These are phyloP conservation scores for Debaryomyces fabryi DNA, from an alignment of 1,139 yeast genomes.

Conservation along the genomic window DNA sequence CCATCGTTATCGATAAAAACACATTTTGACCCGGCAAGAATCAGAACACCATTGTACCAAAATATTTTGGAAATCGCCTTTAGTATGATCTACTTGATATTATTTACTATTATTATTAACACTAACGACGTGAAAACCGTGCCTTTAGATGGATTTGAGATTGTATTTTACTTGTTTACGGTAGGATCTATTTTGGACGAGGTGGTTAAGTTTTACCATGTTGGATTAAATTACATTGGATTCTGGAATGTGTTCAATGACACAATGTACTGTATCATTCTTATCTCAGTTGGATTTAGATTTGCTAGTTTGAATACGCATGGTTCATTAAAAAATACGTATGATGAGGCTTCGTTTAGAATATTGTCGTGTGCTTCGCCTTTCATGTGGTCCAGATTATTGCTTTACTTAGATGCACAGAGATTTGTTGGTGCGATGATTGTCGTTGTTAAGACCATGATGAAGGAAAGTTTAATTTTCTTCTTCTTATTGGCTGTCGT, in stretches of 20 bases:
- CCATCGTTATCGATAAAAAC: conserved; percentile 55
- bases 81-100: conserved; percentile 61
- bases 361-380: conserved; percentile 83
- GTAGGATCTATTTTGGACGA: conserved; percentile 71
- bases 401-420: conserved; percentile 76
- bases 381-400: conserved; percentile 79
- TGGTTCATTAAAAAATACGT: conserved; percentile 35
- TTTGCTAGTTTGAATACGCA: conserved; percentile 45
- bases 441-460: conserved; percentile 81
- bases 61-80: conserved; percentile 69
- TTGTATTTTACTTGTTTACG: conserved; percentile 65
- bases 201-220: conserved; percentile 67
- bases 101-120: conserved; percentile 71
- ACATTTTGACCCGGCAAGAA: conserved; percentile 84
- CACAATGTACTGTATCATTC: conserved; percentile 58
- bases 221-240: conserved; percentile 71
- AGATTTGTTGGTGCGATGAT: conserved; percentile 88
- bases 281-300: conserved; percentile 59
- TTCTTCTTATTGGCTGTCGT: conserved; percentile 73
- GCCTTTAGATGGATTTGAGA: conserved; percentile 48
- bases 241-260: conserved; percentile 85
- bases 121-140: conserved; percentile 37
- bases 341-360: conserved; percentile 71
- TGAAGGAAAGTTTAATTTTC: conserved; percentile 81
- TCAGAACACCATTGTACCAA: conserved; percentile 84